These are phyloP conservation scores for Spinacia oleracea DNA, from an alignment of 179 eudicot genomes.

Conservation along the genomic window DNA sequence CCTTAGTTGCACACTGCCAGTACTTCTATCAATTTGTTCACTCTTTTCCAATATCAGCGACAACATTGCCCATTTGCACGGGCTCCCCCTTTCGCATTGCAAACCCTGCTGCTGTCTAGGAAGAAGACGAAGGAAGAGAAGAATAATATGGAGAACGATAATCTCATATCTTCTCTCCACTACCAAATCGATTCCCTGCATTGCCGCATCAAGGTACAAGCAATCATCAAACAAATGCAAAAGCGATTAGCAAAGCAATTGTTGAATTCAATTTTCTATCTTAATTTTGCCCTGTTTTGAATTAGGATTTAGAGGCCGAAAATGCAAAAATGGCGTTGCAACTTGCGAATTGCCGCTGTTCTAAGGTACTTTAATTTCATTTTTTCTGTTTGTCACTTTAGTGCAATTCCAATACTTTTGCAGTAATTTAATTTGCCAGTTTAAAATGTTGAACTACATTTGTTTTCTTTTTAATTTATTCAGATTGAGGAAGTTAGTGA, in stretches of 20 bases:
- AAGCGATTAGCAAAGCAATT: not conserved
- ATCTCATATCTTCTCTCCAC: conserved; percentile 28
- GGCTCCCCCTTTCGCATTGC: too few relatives aligned
- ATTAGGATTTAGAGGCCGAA: conserved; percentile 58
- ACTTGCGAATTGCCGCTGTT: conserved; percentile 52
- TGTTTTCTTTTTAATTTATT: not conserved
- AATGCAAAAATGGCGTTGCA: conserved; percentile 54
- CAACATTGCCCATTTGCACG: too few relatives aligned
- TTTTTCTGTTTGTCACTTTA: not conserved
- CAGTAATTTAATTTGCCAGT: not conserved
- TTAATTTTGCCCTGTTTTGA: not conserved
- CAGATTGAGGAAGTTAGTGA: conserved; percentile 38
- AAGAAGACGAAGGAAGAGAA: not conserved
- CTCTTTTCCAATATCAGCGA: too few relatives aligned
- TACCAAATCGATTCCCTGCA: conserved; percentile 41
- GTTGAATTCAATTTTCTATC: not conserved
- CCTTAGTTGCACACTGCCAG: too few relatives aligned
- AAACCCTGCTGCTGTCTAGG: not conserved
- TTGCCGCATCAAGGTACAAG: conserved; percentile 46
- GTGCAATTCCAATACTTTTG: not conserved
- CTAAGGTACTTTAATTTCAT: conserved; percentile 39
- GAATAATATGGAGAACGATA: conserved; percentile 22
- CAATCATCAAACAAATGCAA: not conserved
- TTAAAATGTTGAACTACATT: not conserved
- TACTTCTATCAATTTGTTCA: too few relatives aligned